Conservation (phyloP, 2,329 filamentous ascomycete species). For the Penicillium sp. region DNA sequence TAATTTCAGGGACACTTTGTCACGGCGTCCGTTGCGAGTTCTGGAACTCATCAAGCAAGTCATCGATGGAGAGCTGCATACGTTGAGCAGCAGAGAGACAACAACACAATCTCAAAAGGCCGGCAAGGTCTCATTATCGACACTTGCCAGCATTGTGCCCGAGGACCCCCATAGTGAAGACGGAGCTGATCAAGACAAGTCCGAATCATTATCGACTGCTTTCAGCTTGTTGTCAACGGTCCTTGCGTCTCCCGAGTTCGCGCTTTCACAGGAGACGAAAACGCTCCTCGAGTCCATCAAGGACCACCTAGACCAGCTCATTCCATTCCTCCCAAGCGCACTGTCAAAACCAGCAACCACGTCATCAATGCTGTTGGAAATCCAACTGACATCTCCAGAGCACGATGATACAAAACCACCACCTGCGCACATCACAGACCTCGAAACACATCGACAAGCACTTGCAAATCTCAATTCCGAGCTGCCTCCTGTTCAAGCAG, state of each 20-base stretch:
- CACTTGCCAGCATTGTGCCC: constrained; percentile 44
- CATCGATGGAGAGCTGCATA: constrained; percentile 45
- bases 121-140: constrained; percentile 42
- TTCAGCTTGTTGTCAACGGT: constrained; percentile 53
- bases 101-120: constrained; percentile 14
- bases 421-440: constrained; percentile 41
- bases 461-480: constrained; percentile 49
- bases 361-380: constrained; percentile 51
- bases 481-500: constrained; percentile 51
- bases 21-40: constrained; percentile 47
- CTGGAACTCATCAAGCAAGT: constrained; percentile 51
- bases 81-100: constrained; percentile 15
- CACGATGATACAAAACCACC: constrained; percentile 29
- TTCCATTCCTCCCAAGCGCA: constrained; percentile 40
- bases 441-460: constrained; percentile 50
- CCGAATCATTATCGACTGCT: constrained; percentile 48
- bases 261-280: constrained; percentile 37
- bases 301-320: constrained; percentile 43
- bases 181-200: constrained; percentile 33
- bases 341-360: constrained; percentile 49
- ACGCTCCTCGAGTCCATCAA: constrained; percentile 43
- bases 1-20: constrained; percentile 51
- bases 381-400: constrained; percentile 42
- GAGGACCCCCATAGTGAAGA: constrained; percentile 26
- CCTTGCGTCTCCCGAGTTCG: constrained; percentile 50